Evolutionary conservation across 2,329 filamentous ascomycete species (phyloP), one percentile per base, ranked within the genome.

Genomic region (Pseudogymnoascus sp.): DNA sequence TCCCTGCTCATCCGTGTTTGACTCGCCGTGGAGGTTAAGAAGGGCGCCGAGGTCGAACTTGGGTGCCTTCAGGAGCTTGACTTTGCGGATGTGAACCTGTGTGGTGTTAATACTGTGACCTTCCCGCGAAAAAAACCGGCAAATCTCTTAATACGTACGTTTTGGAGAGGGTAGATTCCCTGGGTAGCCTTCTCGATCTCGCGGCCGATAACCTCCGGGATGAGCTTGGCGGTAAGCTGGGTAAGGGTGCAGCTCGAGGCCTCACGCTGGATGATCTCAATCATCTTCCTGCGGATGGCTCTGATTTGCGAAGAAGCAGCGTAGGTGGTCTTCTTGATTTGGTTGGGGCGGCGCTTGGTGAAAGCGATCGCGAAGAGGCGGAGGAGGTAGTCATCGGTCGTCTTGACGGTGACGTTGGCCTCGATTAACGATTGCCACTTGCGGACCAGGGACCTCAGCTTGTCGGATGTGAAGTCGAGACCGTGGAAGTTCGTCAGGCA

Each of bases 291-390:
- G 80, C 94, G 90, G 79, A 99, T 99, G 72, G 89, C 88, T 70
- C 93, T 89, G 79, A 97, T 97, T 83, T 99, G 94, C 68, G 94
- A 97, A 68, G 91, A 92, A 69, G 88, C 88, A 71, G 94, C 94
- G 77, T 99, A 99, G 77, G 94, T 99, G 74, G 94, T 99, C 90
- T 97, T 99, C 90, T 96, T 96, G 85, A 99, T 93, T 86, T 99
- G 94, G 86, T 97, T 99, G 73, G 91, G 92, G 76, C 94, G 89
- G 80, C 92, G 86, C 89, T 97, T 97, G 81, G 94, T 99, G 86
- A 99, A 99, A 73, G 90, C 94, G 72, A 99, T 99, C 78, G 91
- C 91, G 84, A 99, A 99, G 72, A 99, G 88, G 74, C 94, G 91
- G 81, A 99, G 86, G 77, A 97, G 92, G 85, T 99, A 97, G 82